A percentile compares a stretch with the other conserved stretches of the same genome.
Evolutionary conservation across 768 basidiomycete species (phyloP).

Genomic region (Pluteus cervinus): DNA sequence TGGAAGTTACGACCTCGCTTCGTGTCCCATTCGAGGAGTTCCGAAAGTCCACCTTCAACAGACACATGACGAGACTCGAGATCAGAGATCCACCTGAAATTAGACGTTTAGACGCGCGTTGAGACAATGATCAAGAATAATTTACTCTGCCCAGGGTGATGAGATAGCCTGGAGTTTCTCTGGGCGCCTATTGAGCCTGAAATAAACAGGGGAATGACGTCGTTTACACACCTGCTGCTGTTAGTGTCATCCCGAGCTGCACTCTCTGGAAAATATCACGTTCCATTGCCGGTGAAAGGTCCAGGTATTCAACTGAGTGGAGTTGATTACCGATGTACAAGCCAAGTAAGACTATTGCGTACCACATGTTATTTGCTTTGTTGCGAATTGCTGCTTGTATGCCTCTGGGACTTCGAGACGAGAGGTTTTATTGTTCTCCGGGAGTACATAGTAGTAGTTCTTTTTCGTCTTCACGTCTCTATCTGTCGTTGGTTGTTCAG

Average conservation of each 20-base stretch:
- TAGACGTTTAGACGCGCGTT: conserved; percentile 4
- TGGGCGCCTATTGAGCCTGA: conserved; percentile 15
- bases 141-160: conserved; percentile 56
- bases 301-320: conserved; percentile 58
- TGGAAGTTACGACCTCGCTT: conserved; percentile 75
- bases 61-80: conserved; percentile 53
- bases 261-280: conserved; percentile 82
- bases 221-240: conserved; percentile 53
- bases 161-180: conserved; percentile 80
- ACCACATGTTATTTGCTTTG: conserved; percentile 67
- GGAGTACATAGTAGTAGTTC: conserved; percentile 54
- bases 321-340: not conserved
- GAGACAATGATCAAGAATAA: not conserved
- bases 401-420: conserved; percentile 48
- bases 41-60: conserved; percentile 52
- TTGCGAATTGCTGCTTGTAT: conserved; percentile 44
- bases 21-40: conserved; percentile 55
- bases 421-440: conserved; percentile 35
- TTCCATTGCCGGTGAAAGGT: conserved; percentile 49
- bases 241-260: conserved; percentile 71
- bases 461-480: conserved; percentile 53
- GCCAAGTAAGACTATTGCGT: conserved; percentile 14
- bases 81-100: conserved; percentile 48
- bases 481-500: conserved; percentile 32
- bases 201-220: not conserved